phyloP scores from a whole-genome alignment of 345 rosid genomes.

The Arabidopsis arenosa region DNA sequence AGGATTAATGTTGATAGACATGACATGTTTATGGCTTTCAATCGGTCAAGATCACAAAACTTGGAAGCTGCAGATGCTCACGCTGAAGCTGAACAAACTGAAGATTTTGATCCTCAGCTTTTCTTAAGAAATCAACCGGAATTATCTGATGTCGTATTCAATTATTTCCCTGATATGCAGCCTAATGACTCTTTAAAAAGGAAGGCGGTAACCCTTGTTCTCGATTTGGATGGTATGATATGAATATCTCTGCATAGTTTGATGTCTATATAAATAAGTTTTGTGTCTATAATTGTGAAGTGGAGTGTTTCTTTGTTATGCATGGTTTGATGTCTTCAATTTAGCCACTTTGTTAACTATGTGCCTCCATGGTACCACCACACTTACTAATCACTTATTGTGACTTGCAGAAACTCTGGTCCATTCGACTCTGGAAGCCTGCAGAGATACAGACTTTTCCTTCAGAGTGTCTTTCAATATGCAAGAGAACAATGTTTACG shows the following conservation, averaged over 20 bases:
- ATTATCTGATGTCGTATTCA: constrained; percentile 59
- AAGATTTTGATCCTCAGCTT: constrained; percentile 68
- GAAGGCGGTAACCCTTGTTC: constrained; percentile 69
- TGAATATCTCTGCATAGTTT: too few relatives aligned
- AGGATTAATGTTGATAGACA: constrained; percentile 44
- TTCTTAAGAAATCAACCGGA: constrained; percentile 68
- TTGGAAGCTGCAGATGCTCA: constrained; percentile 45
- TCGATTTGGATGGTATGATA: constrained; percentile 58
- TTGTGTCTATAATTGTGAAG: background rate
- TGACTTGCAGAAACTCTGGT: constrained; percentile 71
- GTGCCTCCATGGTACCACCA: background rate
- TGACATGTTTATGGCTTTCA: constrained; percentile 56
- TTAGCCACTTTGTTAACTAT: background rate
- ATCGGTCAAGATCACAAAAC: constrained; percentile 54
- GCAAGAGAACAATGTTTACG: constrained; percentile 74
- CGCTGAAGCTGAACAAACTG: constrained; percentile 48
- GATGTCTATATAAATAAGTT: too few relatives aligned
- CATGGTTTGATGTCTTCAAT: too few relatives aligned
- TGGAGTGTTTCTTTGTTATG: too few relatives aligned
- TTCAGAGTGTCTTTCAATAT: constrained; percentile 67
- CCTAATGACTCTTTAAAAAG: constrained; percentile 48
- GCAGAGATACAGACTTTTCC: constrained; percentile 70
- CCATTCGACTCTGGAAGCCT: constrained; percentile 70
- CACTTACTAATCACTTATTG: background rate
- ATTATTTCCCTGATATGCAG: constrained; percentile 46